Conservation (phyloP, 306 rosid species). For the Canavalia gladiata region DNA sequence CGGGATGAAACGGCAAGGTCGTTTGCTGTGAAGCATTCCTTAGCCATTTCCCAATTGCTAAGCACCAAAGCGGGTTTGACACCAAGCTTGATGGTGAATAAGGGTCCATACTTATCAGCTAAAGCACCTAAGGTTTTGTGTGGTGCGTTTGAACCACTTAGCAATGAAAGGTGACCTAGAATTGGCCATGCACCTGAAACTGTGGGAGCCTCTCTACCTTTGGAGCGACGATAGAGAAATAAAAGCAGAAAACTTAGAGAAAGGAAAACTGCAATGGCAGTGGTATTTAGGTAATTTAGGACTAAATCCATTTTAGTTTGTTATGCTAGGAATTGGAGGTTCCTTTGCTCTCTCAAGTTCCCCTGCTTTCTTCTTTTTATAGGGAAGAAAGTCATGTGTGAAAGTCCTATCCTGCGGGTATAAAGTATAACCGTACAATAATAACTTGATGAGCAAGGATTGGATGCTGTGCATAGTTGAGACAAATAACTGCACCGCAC, state of each 20-base stretch:
- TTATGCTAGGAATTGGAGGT: too few relatives aligned
- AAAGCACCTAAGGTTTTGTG: constrained; percentile 27
- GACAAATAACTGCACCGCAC: too few relatives aligned
- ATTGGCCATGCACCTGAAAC: constrained; percentile 41
- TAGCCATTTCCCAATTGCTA: constrained; percentile 40
- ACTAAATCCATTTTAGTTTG: neutral
- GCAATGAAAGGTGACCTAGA: constrained; percentile 37
- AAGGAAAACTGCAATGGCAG: neutral
- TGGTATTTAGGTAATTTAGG: neutral
- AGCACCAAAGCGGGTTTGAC: neutral
- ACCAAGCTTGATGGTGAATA: constrained; percentile 42
- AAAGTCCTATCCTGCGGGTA: too few relatives aligned
- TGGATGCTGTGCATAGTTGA: too few relatives aligned
- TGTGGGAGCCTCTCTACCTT: neutral
- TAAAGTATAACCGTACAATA: too few relatives aligned
- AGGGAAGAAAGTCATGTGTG: too few relatives aligned
- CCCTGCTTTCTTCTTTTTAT: too few relatives aligned
- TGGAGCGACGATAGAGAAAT: neutral
- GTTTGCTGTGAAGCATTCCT: constrained; percentile 44
- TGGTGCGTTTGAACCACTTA: neutral
- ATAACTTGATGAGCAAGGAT: too few relatives aligned
- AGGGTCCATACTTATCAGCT: constrained; percentile 44
- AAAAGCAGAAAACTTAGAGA: neutral
- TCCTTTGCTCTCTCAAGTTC: neutral
- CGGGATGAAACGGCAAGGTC: constrained; percentile 1